Conservation (phyloP, 2,329 filamentous ascomycete species). For the Curvularia spicifera region DNA sequence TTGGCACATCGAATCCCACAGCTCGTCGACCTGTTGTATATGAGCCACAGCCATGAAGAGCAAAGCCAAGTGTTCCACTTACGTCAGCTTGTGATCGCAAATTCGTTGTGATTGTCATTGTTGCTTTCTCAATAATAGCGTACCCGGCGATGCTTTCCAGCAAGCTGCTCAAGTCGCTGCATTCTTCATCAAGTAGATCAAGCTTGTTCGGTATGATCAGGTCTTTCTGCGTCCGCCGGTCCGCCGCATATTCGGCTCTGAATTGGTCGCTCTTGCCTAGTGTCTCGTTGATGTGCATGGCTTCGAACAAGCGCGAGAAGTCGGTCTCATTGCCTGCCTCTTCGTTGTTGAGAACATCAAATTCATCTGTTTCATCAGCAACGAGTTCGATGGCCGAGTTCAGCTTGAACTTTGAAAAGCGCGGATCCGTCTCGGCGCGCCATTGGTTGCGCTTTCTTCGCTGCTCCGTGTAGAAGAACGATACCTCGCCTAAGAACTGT, state of each 20-base stretch:
- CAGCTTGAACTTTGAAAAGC: slow-evolving; percentile 82
- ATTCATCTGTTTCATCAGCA: slow-evolving; percentile 93
- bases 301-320: slow-evolving; percentile 93
- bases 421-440: slow-evolving; percentile 75
- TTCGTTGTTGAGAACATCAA: slow-evolving; percentile 93
- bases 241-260: slow-evolving; percentile 87
- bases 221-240: slow-evolving; percentile 89
- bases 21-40: slow-evolving; percentile 77
- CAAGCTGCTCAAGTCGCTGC: slow-evolving; percentile 83
- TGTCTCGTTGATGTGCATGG: slow-evolving; percentile 93
- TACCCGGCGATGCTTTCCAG: slow-evolving; percentile 95
- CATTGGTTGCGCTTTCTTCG: slow-evolving; percentile 83
- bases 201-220: slow-evolving; percentile 79
- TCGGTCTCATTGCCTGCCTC: slow-evolving; percentile 81
- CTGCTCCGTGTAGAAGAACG: slow-evolving; percentile 94
- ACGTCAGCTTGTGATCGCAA: slow-evolving; percentile 82
- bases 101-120: slow-evolving; percentile 84
- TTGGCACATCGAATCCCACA: slow-evolving; percentile 98
- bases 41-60: background rate
- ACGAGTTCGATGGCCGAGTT: slow-evolving; percentile 97
- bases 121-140: slow-evolving; percentile 93
- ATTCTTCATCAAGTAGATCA: slow-evolving; percentile 80
- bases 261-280: slow-evolving; percentile 92
- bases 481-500: slow-evolving; percentile 93
- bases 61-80: slow-evolving; percentile 36